Evolutionary conservation across 2,329 filamentous ascomycete genomes (phyloP), one percentile per base, ranked within the genome.

Genomic region (Mycocentrospora acerina): DNA sequence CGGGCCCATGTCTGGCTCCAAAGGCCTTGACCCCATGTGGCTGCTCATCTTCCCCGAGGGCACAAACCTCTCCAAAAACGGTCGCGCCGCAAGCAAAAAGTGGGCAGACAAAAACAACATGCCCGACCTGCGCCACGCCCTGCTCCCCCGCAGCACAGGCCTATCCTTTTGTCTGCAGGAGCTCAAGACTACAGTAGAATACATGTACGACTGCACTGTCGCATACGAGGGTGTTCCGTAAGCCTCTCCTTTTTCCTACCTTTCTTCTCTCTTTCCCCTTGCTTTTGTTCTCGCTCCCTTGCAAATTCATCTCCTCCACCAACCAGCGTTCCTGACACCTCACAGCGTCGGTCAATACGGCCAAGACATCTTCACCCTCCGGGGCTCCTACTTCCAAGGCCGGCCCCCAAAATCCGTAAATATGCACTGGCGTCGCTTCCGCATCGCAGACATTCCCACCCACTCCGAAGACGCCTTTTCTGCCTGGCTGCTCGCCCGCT

Each of bases 161-260:
- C 80, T 87, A 47, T 85, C 80, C 48, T 94, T 88, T 59, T 91
- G 86, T 58, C 72, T 95, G 24, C 82, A 82, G 43, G 85, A 94
- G 67, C 73, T 95, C 9, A 79, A 81, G 55, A 80, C 76, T 6
- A 85, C 84, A 0, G 79, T 93, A 0, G 86, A 91, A 4, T 94
- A 86, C 62, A 75, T 95, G 12, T 95, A 95, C 60, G 89, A 95
- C 70, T 96, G 91, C 68, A 97, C 93, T 0, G 82, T 98, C 38
- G 90, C 88, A 11, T 98, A 98, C 64, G 91, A 96, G 69, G 93
- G 91, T 22, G 81, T 95, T 33, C 86, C 88, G 85, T 91, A 79
- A 76, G 88, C 85, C 16, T 8, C 17, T 11, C n/a, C 7, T 15
- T 17, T 9, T 29, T 28, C 18, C 26, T 25, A 13, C 22, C 18